Base-by-base conservation (phyloP, 106 monocot species). In the Dactylorhiza incarnata region DNA sequence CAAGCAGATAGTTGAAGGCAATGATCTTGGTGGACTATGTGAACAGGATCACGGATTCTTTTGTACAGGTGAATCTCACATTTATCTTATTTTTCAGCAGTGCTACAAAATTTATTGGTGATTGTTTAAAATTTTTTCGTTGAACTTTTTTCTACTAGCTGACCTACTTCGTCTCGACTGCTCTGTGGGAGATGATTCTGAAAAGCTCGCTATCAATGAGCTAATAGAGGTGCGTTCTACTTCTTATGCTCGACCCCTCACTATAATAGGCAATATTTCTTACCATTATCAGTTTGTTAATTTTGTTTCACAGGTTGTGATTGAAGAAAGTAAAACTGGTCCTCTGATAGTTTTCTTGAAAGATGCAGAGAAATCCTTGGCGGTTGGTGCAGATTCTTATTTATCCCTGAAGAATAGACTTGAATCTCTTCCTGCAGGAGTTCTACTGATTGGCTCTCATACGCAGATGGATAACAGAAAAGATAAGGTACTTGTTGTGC, bases 361-460 rank as follows among this genome's bases (percentile, higher is more conserved):
- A 84, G 96, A 96, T 72, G 78, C 89, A 59, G 96, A 96, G 77
- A 96, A 96, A 80, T 92, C 79, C 45, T 54, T 91, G 69, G 70
- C 86, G 73, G 86, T 88, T 76, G 78, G 78, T 78, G 78, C 87
- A 67, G 96, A 93, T 71, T 85, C 86, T 16, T 88, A 86, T 80
- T 19, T 69, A 74, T 76, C 79, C 74, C 75, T 95, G 74, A 95
- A 88, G 61, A 75, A 74, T 43, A 92, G 88, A 50, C 78, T 95
- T 77, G 89, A 90, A 68, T 59, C 59, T 6, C 67, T 78, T 23
- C 95, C 95, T 50, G 72, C 81, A 59, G 95, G 95, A 56, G 86
- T 92, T 73, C 77, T 95, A 54, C 82, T 95, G 46, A 88, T 95
- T 78, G 95, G 86, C 29, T 92, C 95, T 20, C 92, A 92, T 81